Percentiles rank a stretch among this genome's conserved stretches.
Evolutionary conservation across 495 filamentous ascomycete species (phyloP).

Genomic region (Lasiosphaeriaceae sp.): DNA sequence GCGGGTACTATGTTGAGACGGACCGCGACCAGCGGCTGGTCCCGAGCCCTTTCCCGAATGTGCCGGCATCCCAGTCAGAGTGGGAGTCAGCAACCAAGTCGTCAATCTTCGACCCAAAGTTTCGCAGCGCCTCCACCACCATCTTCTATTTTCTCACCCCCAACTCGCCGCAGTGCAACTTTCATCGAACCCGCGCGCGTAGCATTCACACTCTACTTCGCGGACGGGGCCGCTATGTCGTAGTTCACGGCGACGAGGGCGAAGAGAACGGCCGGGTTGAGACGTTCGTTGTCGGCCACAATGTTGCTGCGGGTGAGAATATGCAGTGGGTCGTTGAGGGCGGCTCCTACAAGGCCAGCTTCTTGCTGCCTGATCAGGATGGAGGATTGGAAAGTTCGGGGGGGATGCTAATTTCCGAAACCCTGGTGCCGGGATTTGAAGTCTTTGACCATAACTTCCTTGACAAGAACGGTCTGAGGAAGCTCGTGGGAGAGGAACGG

Average conservation of each 20-base stretch:
- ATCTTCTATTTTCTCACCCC: constrained; percentile 65
- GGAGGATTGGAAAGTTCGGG: constrained; percentile 26
- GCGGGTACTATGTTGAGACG: constrained; percentile 62
- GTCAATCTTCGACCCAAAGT: constrained; percentile 31
- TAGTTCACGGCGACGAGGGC: constrained; percentile 47
- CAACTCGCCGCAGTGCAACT: constrained; percentile 47
- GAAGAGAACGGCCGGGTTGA: constrained; percentile 48
- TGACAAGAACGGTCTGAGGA: constrained; percentile 33
- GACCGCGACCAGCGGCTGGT: constrained; percentile 50
- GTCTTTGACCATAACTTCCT: constrained; percentile 62
- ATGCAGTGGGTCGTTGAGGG: constrained; percentile 68
- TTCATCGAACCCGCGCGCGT: constrained; percentile 57
- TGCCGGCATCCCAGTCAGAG: constrained; percentile 13
- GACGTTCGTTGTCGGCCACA: constrained; percentile 57
- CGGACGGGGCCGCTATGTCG: constrained; percentile 57
- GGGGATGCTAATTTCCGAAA: constrained; percentile 61
- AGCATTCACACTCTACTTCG: constrained; percentile 60
- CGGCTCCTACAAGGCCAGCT: constrained; percentile 59
- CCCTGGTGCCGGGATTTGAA: constrained; percentile 65
- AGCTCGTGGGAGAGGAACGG: constrained; percentile 46
- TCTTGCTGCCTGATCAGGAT: constrained; percentile 48
- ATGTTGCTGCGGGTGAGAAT: constrained; percentile 53
- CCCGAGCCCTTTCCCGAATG: constrained; percentile 45
- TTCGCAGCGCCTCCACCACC: constrained; percentile 45
- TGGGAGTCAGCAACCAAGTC: constrained; percentile 1